Evolutionary conservation across 2,329 filamentous ascomycete genomes (phyloP).

Genomic region (Nothophaeocryptopus gaeumannii): DNA sequence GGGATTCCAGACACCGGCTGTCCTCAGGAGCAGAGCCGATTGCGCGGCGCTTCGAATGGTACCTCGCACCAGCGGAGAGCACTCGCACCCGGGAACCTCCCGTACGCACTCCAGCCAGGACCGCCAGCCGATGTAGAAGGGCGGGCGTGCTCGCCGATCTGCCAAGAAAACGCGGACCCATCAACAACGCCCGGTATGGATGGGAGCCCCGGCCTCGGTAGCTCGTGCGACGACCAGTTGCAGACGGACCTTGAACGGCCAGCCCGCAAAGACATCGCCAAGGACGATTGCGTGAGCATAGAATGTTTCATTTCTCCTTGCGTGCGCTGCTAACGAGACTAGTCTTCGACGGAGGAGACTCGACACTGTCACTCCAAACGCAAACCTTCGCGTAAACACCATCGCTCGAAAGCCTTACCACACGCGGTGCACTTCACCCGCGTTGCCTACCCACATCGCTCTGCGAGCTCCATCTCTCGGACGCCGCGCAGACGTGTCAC

Average conservation of each 20-base stretch:
- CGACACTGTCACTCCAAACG: background rate
- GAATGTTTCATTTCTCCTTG: background rate
- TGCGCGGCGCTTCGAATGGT: no score
- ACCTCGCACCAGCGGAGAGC: no score
- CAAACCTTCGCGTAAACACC: background rate
- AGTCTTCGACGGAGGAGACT: slow-evolving; percentile 1
- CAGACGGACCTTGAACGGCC: background rate
- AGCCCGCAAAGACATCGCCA: background rate
- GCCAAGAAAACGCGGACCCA: background rate
- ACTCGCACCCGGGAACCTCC: no score
- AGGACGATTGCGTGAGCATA: background rate
- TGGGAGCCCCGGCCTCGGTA: no score
- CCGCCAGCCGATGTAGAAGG: background rate
- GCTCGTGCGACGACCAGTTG: no score
- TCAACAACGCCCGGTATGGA: background rate
- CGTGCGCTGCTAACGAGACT: background rate
- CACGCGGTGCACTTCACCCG: background rate
- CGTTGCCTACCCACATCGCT: background rate
- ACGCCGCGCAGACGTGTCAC: background rate
- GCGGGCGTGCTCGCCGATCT: background rate
- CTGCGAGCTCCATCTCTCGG: slow-evolving; percentile 5
- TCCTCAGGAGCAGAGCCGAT: no score
- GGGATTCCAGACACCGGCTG: no score
- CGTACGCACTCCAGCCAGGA: background rate
- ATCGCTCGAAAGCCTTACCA: slow-evolving; percentile 4